Percentiles rank a stretch among this genome's conserved stretches.
These are phyloP conservation scores for Danielia oregonensis DNA, from an alignment of 805 yeast species.

Conservation along the genomic window DNA sequence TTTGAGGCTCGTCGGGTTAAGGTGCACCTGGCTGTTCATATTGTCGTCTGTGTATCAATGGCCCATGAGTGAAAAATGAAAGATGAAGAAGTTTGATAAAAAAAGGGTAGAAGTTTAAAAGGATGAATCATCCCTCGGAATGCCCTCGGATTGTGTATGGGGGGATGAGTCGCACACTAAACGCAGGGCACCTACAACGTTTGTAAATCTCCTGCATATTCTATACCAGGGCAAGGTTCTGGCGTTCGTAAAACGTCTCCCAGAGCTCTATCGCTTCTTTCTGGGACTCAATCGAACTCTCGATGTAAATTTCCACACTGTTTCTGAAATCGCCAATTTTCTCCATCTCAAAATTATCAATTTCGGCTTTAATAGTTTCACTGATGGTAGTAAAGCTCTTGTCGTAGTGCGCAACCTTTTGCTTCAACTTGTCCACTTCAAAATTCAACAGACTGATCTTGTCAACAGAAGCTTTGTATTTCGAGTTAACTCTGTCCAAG, in stretches of 20 bases:
- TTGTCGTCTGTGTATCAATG: too few relatives aligned
- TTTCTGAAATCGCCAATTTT: conserved; percentile 82
- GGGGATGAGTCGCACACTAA: too few relatives aligned
- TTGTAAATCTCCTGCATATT: too few relatives aligned
- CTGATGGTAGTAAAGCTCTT: conserved; percentile 62
- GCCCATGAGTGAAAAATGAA: too few relatives aligned
- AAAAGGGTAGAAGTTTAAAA: too few relatives aligned
- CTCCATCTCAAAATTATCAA: conserved; percentile 66
- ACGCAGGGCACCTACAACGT: too few relatives aligned
- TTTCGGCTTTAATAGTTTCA: conserved; percentile 62
- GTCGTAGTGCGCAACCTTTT: conserved; percentile 50
- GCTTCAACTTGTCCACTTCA: conserved; percentile 57
- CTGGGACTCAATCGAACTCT: conserved; percentile 86
- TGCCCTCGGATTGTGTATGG: neutral
- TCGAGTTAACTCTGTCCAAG: conserved; percentile 40
- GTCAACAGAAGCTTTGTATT: conserved; percentile 54
- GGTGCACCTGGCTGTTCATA: conserved; percentile 46
- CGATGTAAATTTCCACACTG: conserved; percentile 85
- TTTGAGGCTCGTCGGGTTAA: conserved; percentile 43
- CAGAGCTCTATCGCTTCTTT: conserved; percentile 87
- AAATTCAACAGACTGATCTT: conserved; percentile 53
- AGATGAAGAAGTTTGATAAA: too few relatives aligned
- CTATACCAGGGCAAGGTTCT: conserved; percentile 18
- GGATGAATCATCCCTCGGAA: neutral
- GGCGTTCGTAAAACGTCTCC: conserved; percentile 77